Base-by-base conservation (phyloP, 371 early-diverging fungal genomes). In the Mucor sp. region DNA sequence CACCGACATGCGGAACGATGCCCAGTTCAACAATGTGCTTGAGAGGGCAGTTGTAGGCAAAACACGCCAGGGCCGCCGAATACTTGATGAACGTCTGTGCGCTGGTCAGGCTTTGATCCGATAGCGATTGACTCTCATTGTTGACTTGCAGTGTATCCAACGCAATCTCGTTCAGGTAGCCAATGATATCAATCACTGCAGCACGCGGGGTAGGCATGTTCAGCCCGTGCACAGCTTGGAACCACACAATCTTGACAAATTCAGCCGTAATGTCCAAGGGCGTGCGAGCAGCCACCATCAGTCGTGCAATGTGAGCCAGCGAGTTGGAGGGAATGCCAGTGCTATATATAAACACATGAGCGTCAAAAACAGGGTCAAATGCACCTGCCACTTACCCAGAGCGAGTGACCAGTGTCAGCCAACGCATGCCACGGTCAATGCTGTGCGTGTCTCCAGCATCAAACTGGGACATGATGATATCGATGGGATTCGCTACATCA, bases 181-280 rank as follows among this genome's bases (percentile, higher is more conserved):
- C 79, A 19, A 86, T 60, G 6, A 83, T 69, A 63, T 84, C 80
- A 15, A 77, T 65, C n/a, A 86, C 67, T 11, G 56, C 74, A 0
- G 74, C 66, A 28, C 79, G 80, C 4, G 76, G 62, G 12, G 77
- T 68, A 9, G 63, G 48, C 6, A 69, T 57, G 58, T 74, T 76
- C 8, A 75, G 57, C 1, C 77, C 67, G 48, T 75, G 74, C 28
- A 78, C 76, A 27, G 72, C 76, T 65, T 86, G 86, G 56, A 77
- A 83, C 86, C 86, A 86, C 1, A 86, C 56, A 33, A 80, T 48
- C 37, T 82, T 75, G 11, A 80, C 48, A 65, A 83, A 82, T 32
- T 78, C 67, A 11, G 79, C 77, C 12, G 65, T 74, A 0, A 67
- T 70, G 12, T 61, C 65, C 15, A 86, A 48, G 0, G 80, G 58